A percentile compares a stretch with the other conserved stretches of the same genome.
These are phyloP conservation scores for Didymella arachidicola DNA, from an alignment of 2,329 filamentous ascomycete genomes.

Conservation along the genomic window DNA sequence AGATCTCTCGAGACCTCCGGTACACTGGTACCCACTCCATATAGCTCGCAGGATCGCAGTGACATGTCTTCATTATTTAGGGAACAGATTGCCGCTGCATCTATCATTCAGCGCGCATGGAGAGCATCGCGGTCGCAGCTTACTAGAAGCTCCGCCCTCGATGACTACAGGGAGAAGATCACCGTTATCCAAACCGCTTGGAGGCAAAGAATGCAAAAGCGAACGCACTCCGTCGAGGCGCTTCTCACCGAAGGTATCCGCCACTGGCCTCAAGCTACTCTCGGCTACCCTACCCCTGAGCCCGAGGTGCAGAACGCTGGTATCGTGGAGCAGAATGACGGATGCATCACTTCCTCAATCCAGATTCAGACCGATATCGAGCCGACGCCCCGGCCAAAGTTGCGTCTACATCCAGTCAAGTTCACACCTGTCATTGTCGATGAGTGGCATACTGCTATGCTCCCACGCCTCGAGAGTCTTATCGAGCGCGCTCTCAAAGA, in stretches of 20 bases:
- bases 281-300: conserved; percentile 46
- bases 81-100: conserved; percentile 44
- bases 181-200: conserved; percentile 50
- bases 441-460: conserved; percentile 74
- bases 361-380: conserved; percentile 47
- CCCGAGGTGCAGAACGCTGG: conserved; percentile 36
- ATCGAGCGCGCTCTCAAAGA: conserved; percentile 75
- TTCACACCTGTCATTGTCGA: conserved; percentile 70
- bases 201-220: conserved; percentile 45
- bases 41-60: conserved; percentile 38
- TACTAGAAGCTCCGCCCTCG: conserved; percentile 34
- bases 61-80: conserved; percentile 36
- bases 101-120: conserved; percentile 49
- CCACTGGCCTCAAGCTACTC: conserved; percentile 46
- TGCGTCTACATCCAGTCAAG: conserved; percentile 55
- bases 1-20: conserved; percentile 39
- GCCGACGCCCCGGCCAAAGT: conserved; percentile 40
- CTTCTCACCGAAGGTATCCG: conserved; percentile 42
- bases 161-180: conserved; percentile 51
- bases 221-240: conserved; percentile 41
- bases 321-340: conserved; percentile 29
- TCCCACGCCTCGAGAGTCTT: conserved; percentile 76
- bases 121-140: conserved; percentile 37
- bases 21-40: conserved; percentile 39
- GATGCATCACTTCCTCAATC: conserved; percentile 42